A percentile compares a stretch with the other conserved stretches of the same genome.
Evolutionary conservation across 768 basidiomycete species (phyloP).

Genomic region (Omphalotus guepiniiformis): DNA sequence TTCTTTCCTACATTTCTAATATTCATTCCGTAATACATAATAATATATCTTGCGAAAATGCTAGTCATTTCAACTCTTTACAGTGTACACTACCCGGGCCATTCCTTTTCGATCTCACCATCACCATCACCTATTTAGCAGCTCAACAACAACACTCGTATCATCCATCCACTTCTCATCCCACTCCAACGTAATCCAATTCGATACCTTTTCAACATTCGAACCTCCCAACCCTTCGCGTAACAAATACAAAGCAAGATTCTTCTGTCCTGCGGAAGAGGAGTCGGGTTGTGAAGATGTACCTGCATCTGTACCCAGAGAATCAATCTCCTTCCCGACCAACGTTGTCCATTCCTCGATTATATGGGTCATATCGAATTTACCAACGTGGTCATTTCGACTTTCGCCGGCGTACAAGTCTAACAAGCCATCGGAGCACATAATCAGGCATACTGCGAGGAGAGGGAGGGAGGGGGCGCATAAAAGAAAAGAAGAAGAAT

Average conservation of each 20-base stretch:
- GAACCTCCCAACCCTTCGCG: slow-evolving; percentile 40
- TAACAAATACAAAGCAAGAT: slow-evolving; percentile 24
- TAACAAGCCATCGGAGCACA: slow-evolving; percentile 50
- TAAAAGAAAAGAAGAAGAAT: too few relatives aligned
- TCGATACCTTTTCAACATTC: too few relatives aligned
- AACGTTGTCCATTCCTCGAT: too few relatives aligned
- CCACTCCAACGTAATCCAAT: slow-evolving; percentile 45
- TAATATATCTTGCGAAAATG: too few relatives aligned
- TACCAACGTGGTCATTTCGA: slow-evolving; percentile 21
- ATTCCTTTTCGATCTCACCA: too few relatives aligned
- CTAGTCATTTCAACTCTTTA: too few relatives aligned
- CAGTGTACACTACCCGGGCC: too few relatives aligned
- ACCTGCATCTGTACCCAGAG: too few relatives aligned
- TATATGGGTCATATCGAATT: slow-evolving; percentile 21
- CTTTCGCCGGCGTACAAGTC: slow-evolving; percentile 40
- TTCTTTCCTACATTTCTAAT: too few relatives aligned
- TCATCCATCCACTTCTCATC: slow-evolving; percentile 53
- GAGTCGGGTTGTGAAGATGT: neutral
- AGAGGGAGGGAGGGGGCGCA: too few relatives aligned
- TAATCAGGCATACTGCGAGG: slow-evolving; percentile 32
- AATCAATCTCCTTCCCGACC: neutral
- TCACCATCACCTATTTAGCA: too few relatives aligned
- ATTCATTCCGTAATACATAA: too few relatives aligned
- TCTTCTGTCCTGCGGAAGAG: neutral
- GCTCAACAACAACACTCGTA: slow-evolving; percentile 44